Percentiles rank a stretch among this genome's conserved stretches.
These are phyloP conservation scores for Coleophoma cylindrospora DNA, from an alignment of 2,329 filamentous ascomycete species.

Conservation along the genomic window DNA sequence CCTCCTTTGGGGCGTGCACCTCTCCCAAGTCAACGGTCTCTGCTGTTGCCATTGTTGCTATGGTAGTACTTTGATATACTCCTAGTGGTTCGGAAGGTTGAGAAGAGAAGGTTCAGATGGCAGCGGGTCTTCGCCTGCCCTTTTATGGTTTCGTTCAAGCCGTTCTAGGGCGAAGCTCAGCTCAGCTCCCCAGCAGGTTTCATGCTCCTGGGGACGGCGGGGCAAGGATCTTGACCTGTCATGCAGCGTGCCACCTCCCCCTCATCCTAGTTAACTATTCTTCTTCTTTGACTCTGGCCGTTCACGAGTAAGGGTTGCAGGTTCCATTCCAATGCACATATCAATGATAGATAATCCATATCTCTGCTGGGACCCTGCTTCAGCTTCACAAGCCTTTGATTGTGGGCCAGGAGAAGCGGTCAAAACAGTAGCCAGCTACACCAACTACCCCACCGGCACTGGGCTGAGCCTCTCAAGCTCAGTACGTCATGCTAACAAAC, in stretches of 20 bases:
- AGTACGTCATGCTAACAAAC: neutral
- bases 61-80: conserved; percentile 2
- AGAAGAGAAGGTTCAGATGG: neutral
- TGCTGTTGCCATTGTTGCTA: conserved; percentile 23
- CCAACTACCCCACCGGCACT: neutral
- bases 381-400: no score
- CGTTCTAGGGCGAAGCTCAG: neutral
- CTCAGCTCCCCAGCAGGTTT: neutral
- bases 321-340: no score
- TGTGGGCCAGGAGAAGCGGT: no score
- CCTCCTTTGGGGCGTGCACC: conserved; percentile 37
- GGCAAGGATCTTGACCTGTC: neutral
- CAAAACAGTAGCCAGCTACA: neutral
- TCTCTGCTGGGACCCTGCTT: no score
- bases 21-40: conserved; percentile 46
- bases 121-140: neutral
- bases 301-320: no score
- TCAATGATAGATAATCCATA: no score
- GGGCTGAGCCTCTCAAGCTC: neutral
- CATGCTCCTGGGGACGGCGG: neutral
- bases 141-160: neutral
- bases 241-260: neutral
- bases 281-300: no score
- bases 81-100: neutral
- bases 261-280: neutral